Base-by-base conservation (phyloP, 345 rosid species). In the Gossypium rotundifolium region DNA sequence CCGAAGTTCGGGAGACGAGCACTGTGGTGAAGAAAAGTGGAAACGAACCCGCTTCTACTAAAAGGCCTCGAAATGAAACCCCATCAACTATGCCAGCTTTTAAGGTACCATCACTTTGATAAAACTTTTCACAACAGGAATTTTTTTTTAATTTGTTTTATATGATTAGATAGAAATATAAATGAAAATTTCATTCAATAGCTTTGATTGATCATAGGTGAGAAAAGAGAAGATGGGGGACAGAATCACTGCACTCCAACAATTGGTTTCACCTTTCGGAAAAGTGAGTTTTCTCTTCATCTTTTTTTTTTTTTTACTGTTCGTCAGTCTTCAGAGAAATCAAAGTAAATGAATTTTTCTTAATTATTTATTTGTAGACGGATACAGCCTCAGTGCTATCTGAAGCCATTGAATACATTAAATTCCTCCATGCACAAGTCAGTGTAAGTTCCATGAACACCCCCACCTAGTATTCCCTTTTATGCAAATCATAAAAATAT, bases 181-280 rank as follows among this genome's bases (percentile, higher is more conserved):
- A 60, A 75, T 76, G 75, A 81, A 38, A 75, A 76, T 67, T 33
- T 33, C 40, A 20, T 70, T 53, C 38, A 22, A 29, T 42, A 57
- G 74, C 77, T 80, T 61, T 72, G 74, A 81, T 57, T 57, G 62
- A 22, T 74, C 49, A 53, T 81, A 96, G 99, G 99, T 87, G 86
- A 91, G 93, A 85, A 96, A 93, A 88, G 98, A 91, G 90, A 96
- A 96, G 88, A 91, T 90, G 97, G 98, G 98, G 88, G 99, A 96
- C 98, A 91, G 97, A 93, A 96, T 96, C 92, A 94, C 98, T 85
- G 93, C 98, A 70, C 99, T 96, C 76, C 99, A 96, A 88, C 99
- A 96, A 91, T 90, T 96, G 88, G 98, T 96, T 85, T 90, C 98
- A 69, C 99, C 99, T 93, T 96, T 91, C 79, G 99, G 99, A 91